Conservation (phyloP, 257 asterid genomes). For the Nicotiana benthamiana region DNA sequence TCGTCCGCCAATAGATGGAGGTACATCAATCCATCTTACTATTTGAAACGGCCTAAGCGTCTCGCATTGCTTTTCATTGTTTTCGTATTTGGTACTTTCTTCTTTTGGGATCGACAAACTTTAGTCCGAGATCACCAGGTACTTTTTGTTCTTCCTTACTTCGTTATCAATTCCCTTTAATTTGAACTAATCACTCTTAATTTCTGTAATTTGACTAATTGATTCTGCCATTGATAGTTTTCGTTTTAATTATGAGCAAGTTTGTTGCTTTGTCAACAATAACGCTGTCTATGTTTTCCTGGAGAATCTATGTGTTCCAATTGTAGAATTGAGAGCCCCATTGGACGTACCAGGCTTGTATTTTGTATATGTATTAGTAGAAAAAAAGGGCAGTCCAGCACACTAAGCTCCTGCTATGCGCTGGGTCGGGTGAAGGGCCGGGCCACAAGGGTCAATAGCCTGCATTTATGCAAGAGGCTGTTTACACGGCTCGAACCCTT, state of each 20-base stretch:
- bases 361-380: not conserved
- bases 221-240: not conserved
- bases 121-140: conserved; percentile 86
- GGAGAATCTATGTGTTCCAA: not conserved
- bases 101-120: conserved; percentile 95
- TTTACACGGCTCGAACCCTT: no score
- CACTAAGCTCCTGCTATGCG: no score
- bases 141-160: not conserved
- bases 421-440: no score
- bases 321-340: not conserved
- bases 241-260: not conserved
- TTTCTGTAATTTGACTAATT: not conserved
- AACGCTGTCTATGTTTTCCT: not conserved
- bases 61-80: conserved; percentile 61
- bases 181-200: not conserved
- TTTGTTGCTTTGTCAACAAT: not conserved
- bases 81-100: conserved; percentile 45
- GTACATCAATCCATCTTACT: conserved; percentile 73
- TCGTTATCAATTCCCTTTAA: not conserved
- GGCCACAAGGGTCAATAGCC: no score
- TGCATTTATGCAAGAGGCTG: no score
- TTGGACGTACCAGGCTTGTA: not conserved
- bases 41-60: conserved; percentile 85
- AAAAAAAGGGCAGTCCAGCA: no score
- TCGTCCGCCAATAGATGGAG: conserved; percentile 56